Evolutionary conservation across 2,329 filamentous ascomycete genomes (phyloP), one percentile per base, ranked within the genome.

Genomic region (Ambrosiella xylebori): DNA sequence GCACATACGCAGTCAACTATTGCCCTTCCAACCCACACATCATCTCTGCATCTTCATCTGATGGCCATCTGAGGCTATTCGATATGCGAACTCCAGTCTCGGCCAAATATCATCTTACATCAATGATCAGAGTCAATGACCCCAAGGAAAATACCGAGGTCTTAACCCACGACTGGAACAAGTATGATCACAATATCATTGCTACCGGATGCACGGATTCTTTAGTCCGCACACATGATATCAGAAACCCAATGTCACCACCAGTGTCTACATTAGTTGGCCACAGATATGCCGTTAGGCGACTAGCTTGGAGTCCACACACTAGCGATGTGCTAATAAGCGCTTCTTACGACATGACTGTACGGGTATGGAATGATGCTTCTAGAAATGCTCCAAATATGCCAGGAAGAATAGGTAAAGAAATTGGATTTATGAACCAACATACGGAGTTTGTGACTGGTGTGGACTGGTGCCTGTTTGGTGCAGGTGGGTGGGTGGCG

Each of bases 111-210:
- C 91, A 96, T 71, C 81, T 95, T 61, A 85, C 84, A 7, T 72
- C 86, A 57, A 82, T 85, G 63, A 85, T 97, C 57, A 87, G 90
- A 0, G 90, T 95, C 51, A 56, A 64, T 62, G 55, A 61, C 17
- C 71, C 36, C 67, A 71, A 39, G 70, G 68, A 81, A n/a, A 88
- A 89, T 0, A 77, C 81, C 8, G 93, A 98, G 73, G 81, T 88
- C 41, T 78, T 98, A 38, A 95, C 90, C 0, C 93, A 97, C 71
- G 93, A 98, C 70, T 98, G 93, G 93, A 98, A 98, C 73, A 98
- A 98, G 71, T 98, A 98, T 71, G 80, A 86, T 44, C 82, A 89
- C 63, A 85, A 82, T 0, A 76, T 96, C 35, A 74, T 98, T 57
- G 93, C 93, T 0, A 88, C 88, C 0, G 93, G 82, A 1, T 91